Evolutionary conservation across 345 rosid genomes (phyloP).

Genomic region (Jatropha curcas): DNA sequence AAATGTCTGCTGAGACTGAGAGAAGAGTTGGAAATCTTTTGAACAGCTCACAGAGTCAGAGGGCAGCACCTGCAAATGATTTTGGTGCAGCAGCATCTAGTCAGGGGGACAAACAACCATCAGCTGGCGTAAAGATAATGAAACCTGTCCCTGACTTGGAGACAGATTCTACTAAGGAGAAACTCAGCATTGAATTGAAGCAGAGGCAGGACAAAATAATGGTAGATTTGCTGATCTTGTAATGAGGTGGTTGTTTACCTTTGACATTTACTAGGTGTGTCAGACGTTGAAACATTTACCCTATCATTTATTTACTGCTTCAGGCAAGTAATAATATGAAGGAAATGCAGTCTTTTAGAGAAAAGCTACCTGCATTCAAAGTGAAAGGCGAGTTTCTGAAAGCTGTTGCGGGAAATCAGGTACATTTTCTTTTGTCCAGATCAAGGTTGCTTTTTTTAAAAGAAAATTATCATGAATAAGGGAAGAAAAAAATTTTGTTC

Average conservation of each 20-base stretch:
- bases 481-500: neutral
- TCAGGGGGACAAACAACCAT: conserved; percentile 37
- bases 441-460: neutral
- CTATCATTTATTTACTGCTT: conserved; percentile 19
- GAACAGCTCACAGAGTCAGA: conserved; percentile 49
- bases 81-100: conserved; percentile 36
- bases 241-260: neutral
- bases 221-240: conserved; percentile 37
- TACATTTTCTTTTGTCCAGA: conserved; percentile 19
- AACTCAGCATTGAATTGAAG: conserved; percentile 62
- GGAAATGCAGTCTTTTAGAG: conserved; percentile 72
- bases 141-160: conserved; percentile 36
- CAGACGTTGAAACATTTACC: conserved; percentile 1
- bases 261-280: neutral
- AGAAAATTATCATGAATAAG: conserved; percentile 4
- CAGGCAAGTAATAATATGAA: conserved; percentile 58
- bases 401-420: conserved; percentile 84
- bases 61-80: conserved; percentile 36
- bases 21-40: conserved; percentile 79
- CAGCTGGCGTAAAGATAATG: conserved; percentile 31
- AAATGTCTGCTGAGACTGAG: conserved; percentile 84
- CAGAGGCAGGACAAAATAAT: conserved; percentile 67
- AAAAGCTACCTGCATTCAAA: conserved; percentile 88
- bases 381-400: conserved; percentile 69
- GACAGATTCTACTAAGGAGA: conserved; percentile 52